phyloP scores from a whole-genome alignment of 2,329 filamentous ascomycete genomes.

The Colletotrichum lentis region DNA sequence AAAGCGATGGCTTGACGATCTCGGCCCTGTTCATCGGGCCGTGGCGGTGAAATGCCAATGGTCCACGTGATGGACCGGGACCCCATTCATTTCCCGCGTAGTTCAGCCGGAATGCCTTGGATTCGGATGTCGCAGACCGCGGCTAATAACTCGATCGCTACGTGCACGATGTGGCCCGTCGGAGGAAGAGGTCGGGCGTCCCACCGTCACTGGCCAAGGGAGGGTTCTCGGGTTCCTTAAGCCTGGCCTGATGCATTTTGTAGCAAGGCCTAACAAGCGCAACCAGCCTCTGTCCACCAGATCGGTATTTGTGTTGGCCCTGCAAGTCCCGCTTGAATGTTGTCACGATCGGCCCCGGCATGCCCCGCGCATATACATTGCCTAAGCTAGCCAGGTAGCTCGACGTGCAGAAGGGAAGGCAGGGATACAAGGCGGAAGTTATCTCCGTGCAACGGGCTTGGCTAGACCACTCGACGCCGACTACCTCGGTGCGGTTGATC shows the following conservation, averaged over 20 bases:
- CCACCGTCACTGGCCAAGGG: not conserved
- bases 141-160: too few species aligned
- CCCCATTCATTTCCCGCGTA: not conserved
- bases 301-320: not conserved
- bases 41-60: not conserved
- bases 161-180: not conserved
- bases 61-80: not conserved
- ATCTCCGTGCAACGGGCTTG: not conserved
- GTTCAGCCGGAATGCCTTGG: not conserved
- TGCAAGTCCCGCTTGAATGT: not conserved
- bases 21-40: not conserved
- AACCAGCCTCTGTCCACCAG: too few species aligned
- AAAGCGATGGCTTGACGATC: not conserved
- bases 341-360: conserved; percentile 4
- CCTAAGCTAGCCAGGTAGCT: not conserved
- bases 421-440: not conserved
- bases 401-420: not conserved
- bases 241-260: not conserved
- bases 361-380: not conserved
- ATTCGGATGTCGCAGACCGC: not conserved
- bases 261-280: not conserved
- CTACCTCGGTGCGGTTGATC: not conserved
- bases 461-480: not conserved
- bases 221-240: not conserved
- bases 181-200: not conserved